Evolutionary conservation across 1,139 yeast genomes (phyloP), one percentile per base, ranked within the genome.

Genomic region (Sugiyamaella xylanicola): DNA sequence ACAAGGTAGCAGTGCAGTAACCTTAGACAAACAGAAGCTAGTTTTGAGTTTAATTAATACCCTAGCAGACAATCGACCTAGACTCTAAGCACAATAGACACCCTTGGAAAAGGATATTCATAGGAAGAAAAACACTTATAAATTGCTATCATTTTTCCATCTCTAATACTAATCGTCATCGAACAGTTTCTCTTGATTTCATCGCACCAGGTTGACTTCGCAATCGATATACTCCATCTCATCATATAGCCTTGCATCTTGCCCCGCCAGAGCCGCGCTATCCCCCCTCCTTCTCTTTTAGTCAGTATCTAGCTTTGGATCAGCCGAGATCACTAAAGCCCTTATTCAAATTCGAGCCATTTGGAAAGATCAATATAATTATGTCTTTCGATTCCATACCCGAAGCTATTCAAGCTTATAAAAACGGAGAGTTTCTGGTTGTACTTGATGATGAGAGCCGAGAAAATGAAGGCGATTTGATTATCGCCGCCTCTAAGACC

Each of bases 391-490:
- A 52, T 44, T 44, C 85, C 25, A 83, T 88, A 52, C 81, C 85
- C 52, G 86, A 86, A 56, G 97, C 96, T 36, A 72, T 91, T 27
- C 85, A 84, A 65, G 95, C 91, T 2, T 88, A 85, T 76, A 51
- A 35, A n/a, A 81, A 85, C 57, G 98, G 98, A 54, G 93, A 91
- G 72, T 92, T 93, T 67, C 77, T 95, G 53, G 82, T 95, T 54
- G 99, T 95, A 27, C 87, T 95, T 87, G 99, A 95, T 71, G 97
- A 93, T 68, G 98, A 90, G 71, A 81, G 81, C 67, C 85, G 99
- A 66, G 99, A 95, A 73, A 95, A 95, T 71, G 99, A 95, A 76
- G 99, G 99, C 51, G 99, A 95, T 71, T 79, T 95, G 69, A 91
- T 95, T 65, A 85, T 89, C 56, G 95, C 99, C 20, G 99, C 97